Base-by-base conservation (phyloP, 176 grass and related monocot genomes). In the Phoenix roebelenii region DNA sequence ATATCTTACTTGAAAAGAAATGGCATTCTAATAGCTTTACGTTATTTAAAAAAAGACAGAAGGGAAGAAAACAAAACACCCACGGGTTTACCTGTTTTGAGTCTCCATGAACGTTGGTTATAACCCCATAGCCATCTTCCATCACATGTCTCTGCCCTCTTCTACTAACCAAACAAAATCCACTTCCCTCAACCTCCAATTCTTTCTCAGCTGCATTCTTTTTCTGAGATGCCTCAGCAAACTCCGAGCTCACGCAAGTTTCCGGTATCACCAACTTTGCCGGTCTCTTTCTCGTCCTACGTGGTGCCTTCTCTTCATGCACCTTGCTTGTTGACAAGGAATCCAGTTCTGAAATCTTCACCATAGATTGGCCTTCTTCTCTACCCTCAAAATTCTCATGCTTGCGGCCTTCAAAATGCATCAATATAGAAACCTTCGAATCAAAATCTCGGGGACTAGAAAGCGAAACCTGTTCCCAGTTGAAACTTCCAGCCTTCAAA, bases 101-200 rank as follows among this genome's bases (percentile, higher is more conserved):
- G 5, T 22, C 35, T 25, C 59, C 75, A 25, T 30, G n/a, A 19
- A 51, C 54, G 7, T 83, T 18, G n/a, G 65, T 51, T 59, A 82
- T 70, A 0, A 72, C 67, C 1, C 64, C 79, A 18, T 83, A 89
- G 1, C 77, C 85, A 65, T 95, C 85, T 25, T 95, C 90, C 90
- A 95, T 95, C 23, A 68, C 79, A 54, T 72, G 76, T 22, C 90
- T 69, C 20, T 66, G 61, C 18, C 85, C 90, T 73, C 70, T 76
- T 59, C 64, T 84, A 54, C 82, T 72, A 16, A 73, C 80, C 51
- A 89, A 18, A 16, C 76, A 84, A 63, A 84, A 95, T 16, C 73
- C 79, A 26, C 76, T 39, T 15, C 82, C 85, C 57, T 71, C 56
- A 17, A 70, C 73, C 59, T 80, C 79, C 23, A 57, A 60, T 17